Evolutionary conservation across 192 early-diverging fungal species (phyloP).

Genomic region (Nowakowskiella sp.): DNA sequence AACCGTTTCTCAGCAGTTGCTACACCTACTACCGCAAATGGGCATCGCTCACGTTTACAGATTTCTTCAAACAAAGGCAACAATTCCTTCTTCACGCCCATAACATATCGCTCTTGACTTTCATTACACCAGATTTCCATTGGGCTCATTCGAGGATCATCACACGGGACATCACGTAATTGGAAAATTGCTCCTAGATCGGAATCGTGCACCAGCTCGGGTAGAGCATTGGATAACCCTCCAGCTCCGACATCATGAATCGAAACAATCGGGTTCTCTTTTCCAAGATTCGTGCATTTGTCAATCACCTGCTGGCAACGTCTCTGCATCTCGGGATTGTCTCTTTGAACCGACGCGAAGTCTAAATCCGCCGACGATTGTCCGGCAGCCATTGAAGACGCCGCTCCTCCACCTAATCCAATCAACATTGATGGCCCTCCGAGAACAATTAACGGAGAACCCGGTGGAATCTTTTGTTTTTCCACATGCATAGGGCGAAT

Average conservation of each 20-base stretch:
- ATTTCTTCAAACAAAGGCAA: constrained; percentile 65
- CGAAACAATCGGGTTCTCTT: constrained; percentile 77
- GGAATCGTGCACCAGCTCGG: constrained; percentile 96
- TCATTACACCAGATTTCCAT: constrained; percentile 99
- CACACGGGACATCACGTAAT: constrained; percentile 82
- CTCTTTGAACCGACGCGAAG: constrained; percentile 97
- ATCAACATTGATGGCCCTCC: constrained; percentile 98
- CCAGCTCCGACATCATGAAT: constrained; percentile 99
- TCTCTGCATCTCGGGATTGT: constrained; percentile 99
- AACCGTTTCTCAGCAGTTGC: constrained; percentile 77
- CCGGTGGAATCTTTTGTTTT: constrained; percentile 78
- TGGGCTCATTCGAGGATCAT: constrained; percentile 91
- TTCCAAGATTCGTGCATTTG: constrained; percentile 74
- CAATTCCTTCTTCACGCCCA: constrained; percentile 69
- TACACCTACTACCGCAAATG: constrained; percentile 80
- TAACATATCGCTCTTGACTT: constrained; percentile 97
- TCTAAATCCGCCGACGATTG: constrained; percentile 82
- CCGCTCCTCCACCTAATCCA: constrained; percentile 97
- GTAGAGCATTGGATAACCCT: constrained; percentile 94
- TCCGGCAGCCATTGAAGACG: constrained; percentile 89
- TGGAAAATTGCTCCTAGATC: constrained; percentile 85
- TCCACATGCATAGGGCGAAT: constrained; percentile 82
- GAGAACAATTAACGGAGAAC: constrained; percentile 75
- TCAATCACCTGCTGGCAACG: constrained; percentile 96
- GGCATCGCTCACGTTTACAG: constrained; percentile 85